A percentile compares a stretch with the other conserved stretches of the same genome.
phyloP scores from a whole-genome alignment of 1,284 basidiomycete species.

The Prillingera fragicola region DNA sequence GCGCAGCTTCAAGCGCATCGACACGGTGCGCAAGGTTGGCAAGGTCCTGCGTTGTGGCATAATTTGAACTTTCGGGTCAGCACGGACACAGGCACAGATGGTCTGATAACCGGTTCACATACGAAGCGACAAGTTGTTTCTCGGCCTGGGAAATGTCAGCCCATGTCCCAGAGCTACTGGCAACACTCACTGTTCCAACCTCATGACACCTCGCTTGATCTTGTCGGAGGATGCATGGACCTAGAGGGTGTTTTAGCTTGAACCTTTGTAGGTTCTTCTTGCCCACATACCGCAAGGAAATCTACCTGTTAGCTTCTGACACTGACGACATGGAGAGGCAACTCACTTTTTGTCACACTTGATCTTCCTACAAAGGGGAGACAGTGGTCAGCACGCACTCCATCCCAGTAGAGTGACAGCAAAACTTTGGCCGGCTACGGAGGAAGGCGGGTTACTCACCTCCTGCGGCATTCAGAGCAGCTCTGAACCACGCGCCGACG shows the following conservation, averaged over 20 bases:
- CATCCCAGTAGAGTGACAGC: neutral
- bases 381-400: constrained; percentile 3
- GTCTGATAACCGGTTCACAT: constrained; percentile 1
- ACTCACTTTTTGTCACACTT: constrained; percentile 49
- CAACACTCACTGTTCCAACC: constrained; percentile 42
- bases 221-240: constrained; percentile 44
- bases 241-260: too few species aligned
- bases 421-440: neutral
- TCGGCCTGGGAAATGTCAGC: constrained; percentile 28
- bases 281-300: constrained; percentile 35
- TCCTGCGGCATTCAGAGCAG: constrained; percentile 48
- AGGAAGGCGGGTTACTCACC: constrained; percentile 10
- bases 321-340: neutral
- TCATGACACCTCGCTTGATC: constrained; percentile 48
- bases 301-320: constrained; percentile 8
- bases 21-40: constrained; percentile 44
- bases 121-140: constrained; percentile 38
- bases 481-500: constrained; percentile 47
- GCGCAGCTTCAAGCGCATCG: constrained; percentile 44
- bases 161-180: neutral
- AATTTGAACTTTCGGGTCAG: constrained; percentile 26
- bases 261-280: too few species aligned
- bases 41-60: constrained; percentile 44
- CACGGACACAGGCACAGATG: neutral
- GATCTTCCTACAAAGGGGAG: constrained; percentile 34